Conservation (phyloP, 768 basidiomycete species). For the Crepidotus variabilis region DNA sequence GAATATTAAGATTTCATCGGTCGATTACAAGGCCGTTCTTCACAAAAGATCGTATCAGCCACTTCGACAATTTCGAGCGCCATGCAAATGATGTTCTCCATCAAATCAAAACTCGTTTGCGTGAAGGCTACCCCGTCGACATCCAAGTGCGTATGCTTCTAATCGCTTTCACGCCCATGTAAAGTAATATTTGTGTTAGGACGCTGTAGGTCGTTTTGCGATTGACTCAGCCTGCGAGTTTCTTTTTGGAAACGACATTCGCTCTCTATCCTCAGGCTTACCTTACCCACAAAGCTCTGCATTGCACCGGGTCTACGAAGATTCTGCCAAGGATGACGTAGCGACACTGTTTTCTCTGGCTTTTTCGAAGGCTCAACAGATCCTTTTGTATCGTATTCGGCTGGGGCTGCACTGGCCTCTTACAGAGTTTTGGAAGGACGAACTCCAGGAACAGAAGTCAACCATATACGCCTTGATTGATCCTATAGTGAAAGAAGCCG, state of each 20-base stretch:
- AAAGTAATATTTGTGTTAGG: slow-evolving; percentile 25
- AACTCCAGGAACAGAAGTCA: slow-evolving; percentile 38
- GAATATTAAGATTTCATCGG: slow-evolving; percentile 45
- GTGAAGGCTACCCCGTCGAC: slow-evolving; percentile 48
- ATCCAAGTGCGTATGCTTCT: slow-evolving; percentile 43
- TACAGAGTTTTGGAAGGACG: slow-evolving; percentile 48
- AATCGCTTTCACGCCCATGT: background rate
- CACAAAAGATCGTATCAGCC: slow-evolving; percentile 44
- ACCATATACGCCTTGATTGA: slow-evolving; percentile 49
- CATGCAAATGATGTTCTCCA: slow-evolving; percentile 47
- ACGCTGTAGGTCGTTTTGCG: slow-evolving; percentile 53
- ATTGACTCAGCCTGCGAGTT: slow-evolving; percentile 59
- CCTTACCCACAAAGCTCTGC: slow-evolving; percentile 40
- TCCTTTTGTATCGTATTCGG: slow-evolving; percentile 33
- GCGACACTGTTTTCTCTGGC: slow-evolving; percentile 42
- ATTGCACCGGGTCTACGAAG: slow-evolving; percentile 6
- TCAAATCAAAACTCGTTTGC: slow-evolving; percentile 37
- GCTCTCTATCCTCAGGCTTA: slow-evolving; percentile 42
- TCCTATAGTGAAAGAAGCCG: slow-evolving; percentile 46
- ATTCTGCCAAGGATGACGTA: slow-evolving; percentile 22
- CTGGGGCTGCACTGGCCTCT: slow-evolving; percentile 48
- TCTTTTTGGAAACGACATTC: slow-evolving; percentile 46
- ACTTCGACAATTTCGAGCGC: slow-evolving; percentile 51
- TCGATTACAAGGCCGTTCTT: slow-evolving; percentile 63
- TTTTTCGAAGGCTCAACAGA: slow-evolving; percentile 45